A percentile compares a stretch with the other conserved stretches of the same genome.
These are phyloP conservation scores for Fusarium hainanense DNA, from an alignment of 2,329 filamentous ascomycete species.

Conservation along the genomic window DNA sequence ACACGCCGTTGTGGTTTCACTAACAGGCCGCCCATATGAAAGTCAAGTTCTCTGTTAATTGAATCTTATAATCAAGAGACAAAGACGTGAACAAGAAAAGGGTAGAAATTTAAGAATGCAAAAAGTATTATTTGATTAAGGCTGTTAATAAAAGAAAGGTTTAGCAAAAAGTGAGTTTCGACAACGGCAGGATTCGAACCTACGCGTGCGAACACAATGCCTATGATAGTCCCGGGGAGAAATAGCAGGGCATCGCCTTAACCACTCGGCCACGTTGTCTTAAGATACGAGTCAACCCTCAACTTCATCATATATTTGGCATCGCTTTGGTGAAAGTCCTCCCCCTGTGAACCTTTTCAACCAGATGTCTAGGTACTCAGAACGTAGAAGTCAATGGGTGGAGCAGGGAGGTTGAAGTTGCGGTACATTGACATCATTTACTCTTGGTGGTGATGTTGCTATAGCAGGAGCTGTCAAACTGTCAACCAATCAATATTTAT, in stretches of 20 bases:
- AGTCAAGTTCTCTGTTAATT: neutral
- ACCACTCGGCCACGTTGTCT: constrained; percentile 36
- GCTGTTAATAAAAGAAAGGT: neutral
- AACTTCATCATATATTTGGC: accelerated
- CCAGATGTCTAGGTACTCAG: neutral
- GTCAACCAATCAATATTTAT: neutral
- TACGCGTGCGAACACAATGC: constrained; percentile 37
- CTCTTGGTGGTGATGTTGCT: neutral
- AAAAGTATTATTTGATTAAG: neutral
- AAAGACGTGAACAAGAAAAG: neutral
- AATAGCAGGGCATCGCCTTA: constrained; percentile 37
- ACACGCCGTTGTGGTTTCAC: neutral
- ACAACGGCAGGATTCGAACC: constrained; percentile 37
- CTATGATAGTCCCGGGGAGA: constrained; percentile 20
- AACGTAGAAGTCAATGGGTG: neutral
- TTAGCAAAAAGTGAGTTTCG: neutral
- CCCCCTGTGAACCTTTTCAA: neutral
- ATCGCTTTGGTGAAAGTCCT: neutral
- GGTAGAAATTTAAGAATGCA: neutral
- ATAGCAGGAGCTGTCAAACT: neutral
- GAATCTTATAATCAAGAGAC: too few species aligned
- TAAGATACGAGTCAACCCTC: accelerated
- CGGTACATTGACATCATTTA: neutral
- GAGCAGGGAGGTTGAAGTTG: neutral
- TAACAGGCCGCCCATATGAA: neutral